Conservation (phyloP, 495 filamentous ascomycete genomes). For the Penicillium soppii region DNA sequence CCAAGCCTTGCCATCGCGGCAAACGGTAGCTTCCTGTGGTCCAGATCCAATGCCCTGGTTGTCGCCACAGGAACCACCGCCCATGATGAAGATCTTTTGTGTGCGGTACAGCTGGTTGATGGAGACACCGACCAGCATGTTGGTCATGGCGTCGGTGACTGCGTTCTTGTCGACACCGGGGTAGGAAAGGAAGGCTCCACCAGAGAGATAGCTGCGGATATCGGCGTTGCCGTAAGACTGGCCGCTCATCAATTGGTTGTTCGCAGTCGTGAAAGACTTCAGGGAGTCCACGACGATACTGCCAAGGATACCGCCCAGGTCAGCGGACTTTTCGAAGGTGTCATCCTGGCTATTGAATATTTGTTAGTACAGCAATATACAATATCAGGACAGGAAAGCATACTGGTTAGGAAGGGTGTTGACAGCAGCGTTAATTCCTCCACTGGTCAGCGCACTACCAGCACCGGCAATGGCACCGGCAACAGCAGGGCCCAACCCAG, state of each 20-base stretch:
- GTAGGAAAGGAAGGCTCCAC: slow-evolving; percentile 22
- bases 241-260: slow-evolving; percentile 26
- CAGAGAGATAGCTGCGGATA: slow-evolving; percentile 23
- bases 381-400: background rate
- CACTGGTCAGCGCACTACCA: slow-evolving; percentile 6
- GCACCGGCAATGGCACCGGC: slow-evolving; percentile 15
- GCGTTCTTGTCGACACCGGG: slow-evolving; percentile 22
- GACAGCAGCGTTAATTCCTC: slow-evolving; percentile 2
- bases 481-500: slow-evolving; percentile 10
- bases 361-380: background rate
- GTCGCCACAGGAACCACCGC: slow-evolving; percentile 27
- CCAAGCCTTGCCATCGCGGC: slow-evolving; percentile 28
- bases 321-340: slow-evolving; percentile 25
- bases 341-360: slow-evolving; percentile 14
- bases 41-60: slow-evolving; percentile 25
- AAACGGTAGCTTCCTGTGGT: slow-evolving; percentile 15
- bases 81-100: slow-evolving; percentile 29
- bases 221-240: slow-evolving; percentile 20
- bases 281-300: slow-evolving; percentile 17
- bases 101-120: slow-evolving; percentile 24
- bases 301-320: slow-evolving; percentile 22
- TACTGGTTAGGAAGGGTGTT: slow-evolving; percentile 7
- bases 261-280: slow-evolving; percentile 21
- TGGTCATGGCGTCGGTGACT: slow-evolving; percentile 18
- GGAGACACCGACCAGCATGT: slow-evolving; percentile 19